Evolutionary conservation across 2,329 filamentous ascomycete genomes (phyloP), one percentile per base, ranked within the genome.

Genomic region (Diplodia mutila): DNA sequence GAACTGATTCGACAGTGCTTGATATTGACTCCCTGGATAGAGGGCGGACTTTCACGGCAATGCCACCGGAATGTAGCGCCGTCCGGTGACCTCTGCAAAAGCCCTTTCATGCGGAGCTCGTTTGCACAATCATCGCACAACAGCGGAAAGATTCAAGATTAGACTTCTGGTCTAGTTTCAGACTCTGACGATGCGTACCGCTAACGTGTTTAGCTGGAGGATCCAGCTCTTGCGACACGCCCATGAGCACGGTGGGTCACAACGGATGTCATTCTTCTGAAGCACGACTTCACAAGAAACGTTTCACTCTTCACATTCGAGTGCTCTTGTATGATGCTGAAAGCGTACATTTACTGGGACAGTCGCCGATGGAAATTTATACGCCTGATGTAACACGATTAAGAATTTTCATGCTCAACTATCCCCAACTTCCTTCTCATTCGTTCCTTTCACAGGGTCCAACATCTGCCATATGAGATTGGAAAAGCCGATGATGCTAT

Each of bases 401-500:
- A 12, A n/a, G 23, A 25, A 25, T 4, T n/a, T 9, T 34, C 8
- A 9, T 49, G 25, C 39, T 51, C 27, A 63, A n/a, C 12, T 18
- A 25, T 49, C 52, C 51, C 46, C 63, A 5, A 57, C 52, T 23
- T 65, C 63, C 52, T 37, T 4, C 39, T 66, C 37, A n/a, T 66
- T 55, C 18, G 25, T 29, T 29, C 67, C 65, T 3, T 49, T 54
- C 6, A 66, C n/a, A 34, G 69, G 69, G 32, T 78, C 76, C 37
- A 79, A 61, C 51, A 72, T 69, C 67, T 79, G 77, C 73, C 76
- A 79, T 34, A 71, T 69, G 25, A 78, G 27, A 1, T 73, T 73
- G n/a, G 75, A 78, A 59, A 80, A 79, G 0, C 73, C 78, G 54
- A 79, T 70, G 7, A 80, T 72, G 23, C 73, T 71, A 69, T 79